Percentiles rank a stretch among this genome's conserved stretches.
Evolutionary conservation across 2,329 filamentous ascomycete genomes (phyloP).

Genomic region (Alternaria burnsii): DNA sequence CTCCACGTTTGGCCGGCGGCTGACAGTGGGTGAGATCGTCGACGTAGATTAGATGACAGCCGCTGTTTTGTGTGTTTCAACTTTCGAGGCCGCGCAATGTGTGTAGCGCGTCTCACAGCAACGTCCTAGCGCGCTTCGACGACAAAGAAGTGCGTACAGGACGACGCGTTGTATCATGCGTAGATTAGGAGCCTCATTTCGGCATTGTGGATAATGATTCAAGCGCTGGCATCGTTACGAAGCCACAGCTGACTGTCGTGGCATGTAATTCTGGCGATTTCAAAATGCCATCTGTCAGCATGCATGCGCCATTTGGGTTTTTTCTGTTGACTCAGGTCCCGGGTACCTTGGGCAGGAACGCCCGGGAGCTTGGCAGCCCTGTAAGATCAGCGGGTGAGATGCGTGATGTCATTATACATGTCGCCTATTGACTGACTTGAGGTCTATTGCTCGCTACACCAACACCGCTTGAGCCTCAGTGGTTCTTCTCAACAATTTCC

Average conservation of each 20-base stretch:
- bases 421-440: not conserved
- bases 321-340: not conserved
- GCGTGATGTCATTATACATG: slow-evolving; percentile 21
- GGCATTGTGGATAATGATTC: not conserved
- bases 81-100: slow-evolving; percentile 17
- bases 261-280: not conserved
- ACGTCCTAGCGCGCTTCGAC: slow-evolving; percentile 4
- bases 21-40: slow-evolving; percentile 11
- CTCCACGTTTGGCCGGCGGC: slow-evolving; percentile 3
- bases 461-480: slow-evolving; percentile 34
- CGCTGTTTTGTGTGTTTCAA: slow-evolving; percentile 12
- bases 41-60: slow-evolving; percentile 11
- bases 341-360: not conserved
- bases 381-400: not conserved
- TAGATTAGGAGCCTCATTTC: slow-evolving; percentile 1
- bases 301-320: not conserved
- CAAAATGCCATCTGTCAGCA: slow-evolving; percentile 4
- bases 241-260: slow-evolving; percentile 1
- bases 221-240: slow-evolving; percentile 4
- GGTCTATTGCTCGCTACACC: not conserved
- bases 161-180: slow-evolving; percentile 12
- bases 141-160: slow-evolving; percentile 1
- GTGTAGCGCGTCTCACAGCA: slow-evolving; percentile 1
- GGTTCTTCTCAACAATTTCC: slow-evolving; percentile 59
- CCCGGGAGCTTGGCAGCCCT: not conserved